phyloP scores from a whole-genome alignment of 441 rosid species.

The Mallotus japonicus region DNA sequence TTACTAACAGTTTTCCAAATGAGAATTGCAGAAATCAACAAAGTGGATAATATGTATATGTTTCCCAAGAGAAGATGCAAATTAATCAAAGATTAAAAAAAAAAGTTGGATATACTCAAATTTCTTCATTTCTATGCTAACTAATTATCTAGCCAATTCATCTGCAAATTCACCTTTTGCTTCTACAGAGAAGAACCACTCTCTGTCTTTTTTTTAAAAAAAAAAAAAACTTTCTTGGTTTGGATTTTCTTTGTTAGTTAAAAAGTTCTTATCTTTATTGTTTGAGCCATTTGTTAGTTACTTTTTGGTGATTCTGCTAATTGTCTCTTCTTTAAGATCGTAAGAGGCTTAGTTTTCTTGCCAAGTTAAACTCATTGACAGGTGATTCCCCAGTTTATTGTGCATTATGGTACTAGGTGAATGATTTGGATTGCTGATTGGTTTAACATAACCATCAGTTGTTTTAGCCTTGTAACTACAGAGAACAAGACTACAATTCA shows the following conservation, averaged over 20 bases:
- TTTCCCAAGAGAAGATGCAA: neutral
- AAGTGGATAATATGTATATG: neutral
- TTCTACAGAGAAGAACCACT: neutral
- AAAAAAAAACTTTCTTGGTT: no score
- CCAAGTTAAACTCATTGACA: neutral
- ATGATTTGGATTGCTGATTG: neutral
- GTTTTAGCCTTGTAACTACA: neutral
- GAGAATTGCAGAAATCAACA: neutral
- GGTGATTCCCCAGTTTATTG: neutral
- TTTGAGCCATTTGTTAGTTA: neutral
- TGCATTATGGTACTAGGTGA: neutral
- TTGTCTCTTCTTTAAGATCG: neutral
- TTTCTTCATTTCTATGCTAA: neutral
- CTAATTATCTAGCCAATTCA: neutral
- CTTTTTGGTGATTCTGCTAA: conserved; percentile 1
- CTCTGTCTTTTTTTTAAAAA: neutral
- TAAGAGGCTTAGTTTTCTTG: neutral
- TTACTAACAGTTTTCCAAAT: neutral
- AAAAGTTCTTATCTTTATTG: neutral
- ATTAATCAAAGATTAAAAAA: no score
- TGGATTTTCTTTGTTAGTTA: neutral
- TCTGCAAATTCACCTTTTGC: conserved; percentile 9
- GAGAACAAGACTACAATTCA: neutral
- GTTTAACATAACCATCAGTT: neutral
- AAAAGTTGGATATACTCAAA: neutral